Conservation (phyloP, 2,329 filamentous ascomycete species). For the Tolypocladium inflatum region DNA sequence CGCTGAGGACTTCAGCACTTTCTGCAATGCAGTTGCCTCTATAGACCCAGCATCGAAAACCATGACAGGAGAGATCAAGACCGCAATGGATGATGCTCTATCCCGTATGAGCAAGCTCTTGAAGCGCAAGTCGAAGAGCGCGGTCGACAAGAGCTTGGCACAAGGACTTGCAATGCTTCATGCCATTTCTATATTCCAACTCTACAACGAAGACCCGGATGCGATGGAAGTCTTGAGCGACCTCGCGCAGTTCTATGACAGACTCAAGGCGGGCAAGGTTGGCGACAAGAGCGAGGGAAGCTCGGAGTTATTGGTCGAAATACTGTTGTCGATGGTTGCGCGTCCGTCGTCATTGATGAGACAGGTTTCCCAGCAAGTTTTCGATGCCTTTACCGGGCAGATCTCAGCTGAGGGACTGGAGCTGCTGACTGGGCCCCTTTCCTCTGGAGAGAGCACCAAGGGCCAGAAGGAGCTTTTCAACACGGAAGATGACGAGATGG, state of each 20-base stretch:
- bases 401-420: slow-evolving; percentile 66
- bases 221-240: slow-evolving; percentile 76
- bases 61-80: slow-evolving; percentile 46
- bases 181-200: slow-evolving; percentile 73
- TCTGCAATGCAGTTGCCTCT: slow-evolving; percentile 44
- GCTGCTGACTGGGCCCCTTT: slow-evolving; percentile 56
- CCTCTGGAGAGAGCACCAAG: slow-evolving; percentile 68
- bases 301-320: slow-evolving; percentile 72
- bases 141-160: slow-evolving; percentile 29
- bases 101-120: slow-evolving; percentile 43
- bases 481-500: slow-evolving; percentile 51
- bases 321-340: slow-evolving; percentile 81
- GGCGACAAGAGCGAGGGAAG: slow-evolving; percentile 43
- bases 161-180: slow-evolving; percentile 73
- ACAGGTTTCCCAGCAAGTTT: slow-evolving; percentile 80
- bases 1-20: slow-evolving; percentile 39
- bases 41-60: slow-evolving; percentile 41
- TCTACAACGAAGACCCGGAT: slow-evolving; percentile 85
- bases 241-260: slow-evolving; percentile 65
- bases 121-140: slow-evolving; percentile 26
- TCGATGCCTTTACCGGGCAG: slow-evolving; percentile 68
- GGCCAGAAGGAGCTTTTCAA: slow-evolving; percentile 84
- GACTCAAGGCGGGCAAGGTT: slow-evolving; percentile 39
- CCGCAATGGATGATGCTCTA: slow-evolving; percentile 42
- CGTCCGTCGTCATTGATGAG: slow-evolving; percentile 77